Evolutionary conservation across 2,329 filamentous ascomycete genomes (phyloP), one percentile per base, ranked within the genome.

Genomic region (Aspergillus floridensis): DNA sequence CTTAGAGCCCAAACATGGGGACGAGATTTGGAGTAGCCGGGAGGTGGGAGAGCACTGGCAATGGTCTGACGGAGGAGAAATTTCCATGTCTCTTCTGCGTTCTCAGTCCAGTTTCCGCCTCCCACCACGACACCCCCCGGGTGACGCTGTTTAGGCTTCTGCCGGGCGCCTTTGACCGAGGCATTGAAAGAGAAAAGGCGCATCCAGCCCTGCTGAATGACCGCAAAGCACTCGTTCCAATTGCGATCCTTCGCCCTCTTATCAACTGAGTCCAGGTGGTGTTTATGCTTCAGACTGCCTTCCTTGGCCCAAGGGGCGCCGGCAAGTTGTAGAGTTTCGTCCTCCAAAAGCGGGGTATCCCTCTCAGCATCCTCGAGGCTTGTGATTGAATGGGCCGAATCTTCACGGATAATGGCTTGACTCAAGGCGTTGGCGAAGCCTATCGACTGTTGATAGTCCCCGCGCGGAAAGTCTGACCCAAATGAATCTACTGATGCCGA

Each of bases 251-350:
- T 97, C 62, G 93, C 90, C 74, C 92, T 91, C 79, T 95, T 96
- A 66, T 96, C 93, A 38, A 92, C 83, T 4, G 91, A 87, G 72
- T 98, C 93, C 3, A 98, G 83, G 70, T 98, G 93, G 74, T 97
- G 93, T 76, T 98, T 98, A 79, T 99, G 93, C 66, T 93, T 93
- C 21, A 98, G 82, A 67, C 96, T 91, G 63, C 95, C 95, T 76
- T 99, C 95, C 77, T 99, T 99, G 29, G 96, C 89, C 95, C 95
- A 99, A 0, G 95, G 95, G n/a, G 95, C 91, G 24, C 95, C 95
- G 11, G 90, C 87, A 44, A 99, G 86, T 71, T 96, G 93, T 12
- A 99, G 83, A 0, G 89, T 92, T 70, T 99, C 95, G 69, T 98
- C 95, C 69, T 97, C 93, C 0, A 98, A 85, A 10, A 97, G 79